Evolutionary conservation across 148 eudicot species (phyloP).

Genomic region (Nepenthes mirabilis): DNA sequence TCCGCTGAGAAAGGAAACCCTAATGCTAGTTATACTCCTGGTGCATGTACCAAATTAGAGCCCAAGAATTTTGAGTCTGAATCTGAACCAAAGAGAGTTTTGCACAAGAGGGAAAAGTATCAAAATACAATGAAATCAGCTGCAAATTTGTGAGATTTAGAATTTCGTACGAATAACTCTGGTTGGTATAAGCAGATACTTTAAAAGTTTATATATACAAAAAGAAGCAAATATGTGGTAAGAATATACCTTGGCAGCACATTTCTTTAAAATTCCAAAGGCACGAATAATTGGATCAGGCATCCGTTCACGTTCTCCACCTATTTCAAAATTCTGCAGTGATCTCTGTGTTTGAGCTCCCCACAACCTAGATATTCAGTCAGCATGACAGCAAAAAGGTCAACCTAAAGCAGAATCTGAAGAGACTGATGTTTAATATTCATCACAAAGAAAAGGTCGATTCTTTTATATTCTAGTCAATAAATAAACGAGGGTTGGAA

Average conservation of each 20-base stretch:
- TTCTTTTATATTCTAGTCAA: background rate
- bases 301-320: slow-evolving; percentile 96
- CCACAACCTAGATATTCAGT: slow-evolving; percentile 55
- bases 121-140: too few species aligned
- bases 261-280: slow-evolving; percentile 84
- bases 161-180: too few species aligned
- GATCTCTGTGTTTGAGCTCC: slow-evolving; percentile 99
- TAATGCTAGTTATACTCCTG: too few species aligned
- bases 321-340: slow-evolving; percentile 91
- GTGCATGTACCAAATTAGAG: too few species aligned
- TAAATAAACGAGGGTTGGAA: too few species aligned
- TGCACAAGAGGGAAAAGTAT: too few species aligned
- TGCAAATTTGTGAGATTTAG: too few species aligned
- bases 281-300: slow-evolving; percentile 92
- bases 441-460: background rate
- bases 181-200: too few species aligned
- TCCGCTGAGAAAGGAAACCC: too few species aligned
- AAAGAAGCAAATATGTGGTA: background rate
- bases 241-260: slow-evolving; percentile 74
- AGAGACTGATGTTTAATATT: background rate
- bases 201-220: background rate
- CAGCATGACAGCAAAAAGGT: slow-evolving; percentile 1
- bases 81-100: too few species aligned
- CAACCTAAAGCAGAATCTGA: background rate
- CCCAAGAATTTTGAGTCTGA: too few species aligned